A percentile compares a stretch with the other conserved stretches of the same genome.
These are phyloP conservation scores for Oenanthe javanica DNA, from an alignment of 140 eudicot genomes.

Conservation along the genomic window DNA sequence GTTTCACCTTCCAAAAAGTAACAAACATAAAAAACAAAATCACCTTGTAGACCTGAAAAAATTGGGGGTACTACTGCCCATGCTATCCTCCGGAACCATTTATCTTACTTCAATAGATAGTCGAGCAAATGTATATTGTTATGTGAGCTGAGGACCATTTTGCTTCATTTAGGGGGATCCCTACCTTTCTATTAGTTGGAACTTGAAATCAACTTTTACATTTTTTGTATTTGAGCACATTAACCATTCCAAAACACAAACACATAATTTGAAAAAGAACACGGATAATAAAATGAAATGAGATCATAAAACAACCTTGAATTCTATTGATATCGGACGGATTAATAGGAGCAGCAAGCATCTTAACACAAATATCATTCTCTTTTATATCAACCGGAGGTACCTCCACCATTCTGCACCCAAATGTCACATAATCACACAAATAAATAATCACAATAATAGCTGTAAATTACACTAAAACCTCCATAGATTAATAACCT, in stretches of 20 bases:
- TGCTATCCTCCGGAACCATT: not conserved
- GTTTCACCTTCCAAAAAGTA: no score
- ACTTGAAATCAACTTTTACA: not conserved
- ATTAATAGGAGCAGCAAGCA: conserved; percentile 94
- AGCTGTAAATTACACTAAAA: no score
- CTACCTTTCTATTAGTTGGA: not conserved
- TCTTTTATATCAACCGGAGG: conserved; percentile 64
- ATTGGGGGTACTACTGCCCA: not conserved
- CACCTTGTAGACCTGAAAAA: not conserved
- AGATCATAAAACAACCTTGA: conserved; percentile 41
- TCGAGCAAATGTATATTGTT: no score
- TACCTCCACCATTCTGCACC: conserved; percentile 52
- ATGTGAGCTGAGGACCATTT: not conserved
- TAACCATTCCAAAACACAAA: not conserved
- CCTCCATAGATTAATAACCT: no score
- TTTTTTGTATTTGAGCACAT: not conserved
- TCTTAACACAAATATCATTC: conserved; percentile 73
- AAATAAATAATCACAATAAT: no score
- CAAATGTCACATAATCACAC: not conserved
- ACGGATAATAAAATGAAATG: not conserved
- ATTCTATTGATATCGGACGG: conserved; percentile 91
- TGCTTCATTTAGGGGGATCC: not conserved
- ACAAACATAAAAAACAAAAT: not conserved
- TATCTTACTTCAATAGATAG: not conserved
- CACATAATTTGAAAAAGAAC: not conserved